Percentiles rank a stretch among this genome's conserved stretches.
These are phyloP conservation scores for Chrysanthemum seticuspe DNA, from an alignment of 129 eudicot species.

Conservation along the genomic window DNA sequence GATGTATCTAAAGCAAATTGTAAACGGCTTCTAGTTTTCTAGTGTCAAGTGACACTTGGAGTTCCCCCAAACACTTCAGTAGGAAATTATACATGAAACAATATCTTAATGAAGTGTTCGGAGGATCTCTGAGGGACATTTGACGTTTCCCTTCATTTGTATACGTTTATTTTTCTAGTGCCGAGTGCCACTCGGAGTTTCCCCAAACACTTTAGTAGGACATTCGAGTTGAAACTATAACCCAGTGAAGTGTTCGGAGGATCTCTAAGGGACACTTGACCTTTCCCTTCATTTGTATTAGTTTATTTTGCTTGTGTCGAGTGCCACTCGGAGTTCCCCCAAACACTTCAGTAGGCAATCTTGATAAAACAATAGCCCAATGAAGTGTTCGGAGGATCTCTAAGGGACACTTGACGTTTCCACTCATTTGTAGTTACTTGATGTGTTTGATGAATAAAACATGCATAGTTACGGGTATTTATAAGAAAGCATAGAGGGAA, in stretches of 20 bases:
- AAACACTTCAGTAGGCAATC: no score
- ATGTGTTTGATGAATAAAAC: not conserved
- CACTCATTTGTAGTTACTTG: not conserved
- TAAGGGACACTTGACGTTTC: not conserved
- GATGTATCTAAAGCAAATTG: no score
- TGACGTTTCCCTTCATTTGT: constrained; percentile 6
- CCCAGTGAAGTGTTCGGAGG: constrained; percentile 17
- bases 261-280: constrained; percentile 8
- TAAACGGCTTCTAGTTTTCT: not conserved
- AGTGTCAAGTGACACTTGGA: constrained; percentile 20
- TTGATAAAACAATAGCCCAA: not conserved
- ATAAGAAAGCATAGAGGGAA: no score
- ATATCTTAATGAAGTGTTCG: constrained; percentile 17
- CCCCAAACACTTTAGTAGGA: not conserved
- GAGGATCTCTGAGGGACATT: constrained; percentile 19
- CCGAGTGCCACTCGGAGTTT: constrained; percentile 80
- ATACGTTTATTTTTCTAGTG: constrained; percentile 53
- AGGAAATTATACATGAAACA: not conserved
- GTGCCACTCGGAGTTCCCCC: no score
- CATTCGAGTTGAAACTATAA: not conserved
- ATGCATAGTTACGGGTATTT: no score
- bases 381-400: constrained; percentile 4
- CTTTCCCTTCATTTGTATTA: not conserved
- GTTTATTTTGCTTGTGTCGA: no score
- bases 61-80: constrained; percentile 37